These are phyloP conservation scores for Aureobasidium sp. DNA, from an alignment of 2,329 filamentous ascomycete species.

Conservation along the genomic window DNA sequence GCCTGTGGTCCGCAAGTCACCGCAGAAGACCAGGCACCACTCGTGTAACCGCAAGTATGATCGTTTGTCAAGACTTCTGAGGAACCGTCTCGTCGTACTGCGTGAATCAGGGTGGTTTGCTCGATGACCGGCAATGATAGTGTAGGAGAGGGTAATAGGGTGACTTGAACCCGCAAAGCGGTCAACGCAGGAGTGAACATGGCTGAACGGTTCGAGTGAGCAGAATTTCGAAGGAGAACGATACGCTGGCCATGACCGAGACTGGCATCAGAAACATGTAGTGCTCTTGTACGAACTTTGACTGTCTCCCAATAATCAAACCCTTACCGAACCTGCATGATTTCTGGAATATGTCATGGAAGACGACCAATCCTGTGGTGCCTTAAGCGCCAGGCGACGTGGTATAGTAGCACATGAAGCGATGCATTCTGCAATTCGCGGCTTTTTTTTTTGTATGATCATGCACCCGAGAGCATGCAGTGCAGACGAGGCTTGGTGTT, in stretches of 20 bases:
- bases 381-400: neutral
- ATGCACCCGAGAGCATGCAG: neutral
- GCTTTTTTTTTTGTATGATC: neutral
- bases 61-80: conserved; percentile 1
- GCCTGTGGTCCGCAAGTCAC: neutral
- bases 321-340: neutral
- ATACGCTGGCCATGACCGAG: neutral
- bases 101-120: neutral
- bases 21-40: conserved; percentile 6
- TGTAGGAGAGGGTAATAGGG: neutral
- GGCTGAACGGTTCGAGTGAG: neutral
- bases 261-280: neutral
- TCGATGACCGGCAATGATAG: neutral
- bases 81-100: neutral
- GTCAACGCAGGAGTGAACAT: neutral
- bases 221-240: neutral
- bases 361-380: neutral
- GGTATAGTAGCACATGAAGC: neutral
- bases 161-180: neutral
- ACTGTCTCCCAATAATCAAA: neutral
- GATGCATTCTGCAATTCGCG: neutral
- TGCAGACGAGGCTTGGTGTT: neutral
- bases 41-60: conserved; percentile 8
- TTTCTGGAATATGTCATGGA: neutral
- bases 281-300: neutral